Conservation (phyloP, 2,329 filamentous ascomycete genomes). For the Penicillium crustosum region DNA sequence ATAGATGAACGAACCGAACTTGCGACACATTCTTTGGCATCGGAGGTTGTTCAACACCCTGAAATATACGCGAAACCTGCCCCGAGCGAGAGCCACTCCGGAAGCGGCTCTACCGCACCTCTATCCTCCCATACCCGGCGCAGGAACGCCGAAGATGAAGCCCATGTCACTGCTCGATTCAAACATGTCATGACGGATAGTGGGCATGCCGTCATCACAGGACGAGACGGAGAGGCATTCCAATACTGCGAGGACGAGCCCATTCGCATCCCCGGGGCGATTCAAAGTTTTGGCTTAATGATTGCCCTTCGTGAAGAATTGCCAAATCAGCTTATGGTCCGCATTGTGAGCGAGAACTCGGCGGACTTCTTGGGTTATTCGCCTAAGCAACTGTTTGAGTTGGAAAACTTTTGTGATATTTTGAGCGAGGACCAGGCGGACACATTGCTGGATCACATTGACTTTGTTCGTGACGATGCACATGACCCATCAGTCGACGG, state of each 20-base stretch:
- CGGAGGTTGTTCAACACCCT: constrained; percentile 19
- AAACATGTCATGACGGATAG: constrained; percentile 73
- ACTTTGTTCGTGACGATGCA: constrained; percentile 82
- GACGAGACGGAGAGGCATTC: constrained; percentile 67
- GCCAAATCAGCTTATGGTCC: constrained; percentile 67
- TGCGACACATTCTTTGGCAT: constrained; percentile 23
- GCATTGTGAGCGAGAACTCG: constrained; percentile 80
- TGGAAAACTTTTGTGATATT: constrained; percentile 78
- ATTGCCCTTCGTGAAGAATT: constrained; percentile 65
- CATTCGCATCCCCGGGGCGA: constrained; percentile 77
- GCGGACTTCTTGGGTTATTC: constrained; percentile 72
- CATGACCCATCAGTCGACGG: constrained; percentile 73
- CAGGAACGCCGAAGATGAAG: constrained; percentile 13
- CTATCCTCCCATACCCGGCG: not conserved
- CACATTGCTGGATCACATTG: constrained; percentile 79
- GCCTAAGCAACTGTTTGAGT: constrained; percentile 70
- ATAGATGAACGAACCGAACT: constrained; percentile 17
- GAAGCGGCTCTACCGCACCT: constrained; percentile 10
- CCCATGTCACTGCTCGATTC: constrained; percentile 69
- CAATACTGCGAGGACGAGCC: constrained; percentile 89
- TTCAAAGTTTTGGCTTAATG: constrained; percentile 78
- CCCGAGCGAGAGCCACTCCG: constrained; percentile 10
- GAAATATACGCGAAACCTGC: constrained; percentile 17
- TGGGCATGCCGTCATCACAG: constrained; percentile 80
- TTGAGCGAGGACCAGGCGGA: constrained; percentile 80